phyloP scores from a whole-genome alignment of 495 filamentous ascomycete genomes.

The Hamigera avellanea region DNA sequence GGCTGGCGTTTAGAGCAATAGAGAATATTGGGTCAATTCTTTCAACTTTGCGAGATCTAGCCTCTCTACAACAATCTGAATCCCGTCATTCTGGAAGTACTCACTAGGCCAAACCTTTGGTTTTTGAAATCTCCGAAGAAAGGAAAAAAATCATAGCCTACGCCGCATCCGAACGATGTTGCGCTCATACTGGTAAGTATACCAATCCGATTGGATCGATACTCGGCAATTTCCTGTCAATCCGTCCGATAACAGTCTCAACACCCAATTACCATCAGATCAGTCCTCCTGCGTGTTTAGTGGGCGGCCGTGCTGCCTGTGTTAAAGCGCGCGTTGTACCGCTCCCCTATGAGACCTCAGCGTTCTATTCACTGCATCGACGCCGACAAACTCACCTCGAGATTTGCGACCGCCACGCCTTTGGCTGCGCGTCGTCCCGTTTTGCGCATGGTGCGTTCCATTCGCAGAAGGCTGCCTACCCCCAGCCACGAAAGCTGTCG shows the following conservation, averaged over 20 bases:
- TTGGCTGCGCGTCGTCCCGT: neutral
- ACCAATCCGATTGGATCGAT: too few relatives aligned
- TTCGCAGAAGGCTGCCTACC: slow-evolving; percentile 7
- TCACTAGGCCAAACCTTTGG: too few relatives aligned
- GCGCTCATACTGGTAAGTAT: too few relatives aligned
- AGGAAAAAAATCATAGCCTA: too few relatives aligned
- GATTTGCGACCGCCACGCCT: slow-evolving; percentile 12
- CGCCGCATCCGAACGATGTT: too few relatives aligned
- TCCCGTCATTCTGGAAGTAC: too few relatives aligned
- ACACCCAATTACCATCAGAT: too few relatives aligned
- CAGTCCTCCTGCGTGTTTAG: neutral
- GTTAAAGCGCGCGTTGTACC: slow-evolving; percentile 25
- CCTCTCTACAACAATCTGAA: too few relatives aligned
- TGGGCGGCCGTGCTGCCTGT: slow-evolving; percentile 3
- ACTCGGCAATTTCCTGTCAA: too few relatives aligned
- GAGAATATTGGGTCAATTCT: slow-evolving; percentile 14
- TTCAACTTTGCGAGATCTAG: neutral
- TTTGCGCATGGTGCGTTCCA: neutral
- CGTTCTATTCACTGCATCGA: neutral
- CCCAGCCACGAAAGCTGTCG: slow-evolving; percentile 9
- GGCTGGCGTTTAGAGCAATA: slow-evolving; percentile 17
- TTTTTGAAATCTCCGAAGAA: too few relatives aligned
- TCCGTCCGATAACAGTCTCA: too few relatives aligned
- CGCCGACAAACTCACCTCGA: slow-evolving; percentile 11
- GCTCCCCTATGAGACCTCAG: slow-evolving; percentile 15